Evolutionary conservation across 2,329 filamentous ascomycete genomes (phyloP).

Genomic region (Epichloe festucae): DNA sequence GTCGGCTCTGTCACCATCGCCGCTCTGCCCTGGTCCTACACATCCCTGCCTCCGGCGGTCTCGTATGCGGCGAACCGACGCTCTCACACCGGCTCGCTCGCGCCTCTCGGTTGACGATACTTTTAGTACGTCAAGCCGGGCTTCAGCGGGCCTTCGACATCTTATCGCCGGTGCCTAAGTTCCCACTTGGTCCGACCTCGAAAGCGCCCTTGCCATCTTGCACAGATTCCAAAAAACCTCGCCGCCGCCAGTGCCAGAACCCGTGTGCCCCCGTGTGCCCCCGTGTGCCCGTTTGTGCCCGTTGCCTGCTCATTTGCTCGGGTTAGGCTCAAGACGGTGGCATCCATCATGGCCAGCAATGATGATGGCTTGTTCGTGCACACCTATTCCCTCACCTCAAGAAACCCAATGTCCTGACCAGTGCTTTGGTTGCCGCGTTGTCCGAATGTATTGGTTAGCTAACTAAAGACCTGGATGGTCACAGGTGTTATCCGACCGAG

Average conservation of each 20-base stretch:
- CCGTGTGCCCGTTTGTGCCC: background rate
- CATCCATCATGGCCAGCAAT: constrained; percentile 37
- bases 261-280: too few species aligned
- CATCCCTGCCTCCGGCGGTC: background rate
- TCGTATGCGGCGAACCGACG: constrained; percentile 3
- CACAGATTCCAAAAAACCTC: too few species aligned
- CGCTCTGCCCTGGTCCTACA: background rate
- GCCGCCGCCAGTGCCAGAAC: background rate
- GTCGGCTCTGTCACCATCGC: background rate
- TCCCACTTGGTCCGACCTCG: background rate
- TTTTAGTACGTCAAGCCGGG: constrained; percentile 1
- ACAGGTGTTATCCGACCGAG: constrained; percentile 53
- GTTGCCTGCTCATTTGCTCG: background rate
- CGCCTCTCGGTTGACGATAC: constrained; percentile 5
- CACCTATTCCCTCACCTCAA: background rate
- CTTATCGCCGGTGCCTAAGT: background rate
- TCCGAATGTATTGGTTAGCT: background rate
- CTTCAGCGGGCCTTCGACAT: constrained; percentile 3
- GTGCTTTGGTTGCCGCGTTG: background rate
- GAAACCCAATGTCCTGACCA: background rate
- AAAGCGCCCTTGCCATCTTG: background rate
- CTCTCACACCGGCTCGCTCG: constrained; percentile 3
- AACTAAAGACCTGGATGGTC: background rate
- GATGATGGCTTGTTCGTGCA: constrained; percentile 36
- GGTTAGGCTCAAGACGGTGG: constrained; percentile 4